These are phyloP conservation scores for Filobasidium wieringae DNA, from an alignment of 768 basidiomycete genomes.

Conservation along the genomic window DNA sequence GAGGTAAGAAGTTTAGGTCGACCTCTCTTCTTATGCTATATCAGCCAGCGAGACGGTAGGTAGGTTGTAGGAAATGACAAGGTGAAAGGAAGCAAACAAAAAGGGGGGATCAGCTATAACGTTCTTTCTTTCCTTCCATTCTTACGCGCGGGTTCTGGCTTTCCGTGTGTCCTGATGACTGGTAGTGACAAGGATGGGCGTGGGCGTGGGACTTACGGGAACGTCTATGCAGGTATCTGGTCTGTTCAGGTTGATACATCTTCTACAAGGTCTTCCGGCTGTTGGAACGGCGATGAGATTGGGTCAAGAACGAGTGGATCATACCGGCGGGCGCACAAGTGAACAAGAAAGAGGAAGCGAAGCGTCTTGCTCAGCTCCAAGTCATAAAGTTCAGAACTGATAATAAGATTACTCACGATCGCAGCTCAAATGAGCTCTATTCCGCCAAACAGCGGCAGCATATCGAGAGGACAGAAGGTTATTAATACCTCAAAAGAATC, in stretches of 20 bases:
- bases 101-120: no score
- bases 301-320: no score
- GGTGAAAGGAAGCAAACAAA: no score
- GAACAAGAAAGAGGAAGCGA: not conserved
- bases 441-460: not conserved
- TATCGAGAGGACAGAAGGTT: not conserved
- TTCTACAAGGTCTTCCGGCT: not conserved
- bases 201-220: not conserved
- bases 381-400: not conserved
- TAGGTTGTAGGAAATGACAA: not conserved
- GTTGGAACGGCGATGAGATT: not conserved
- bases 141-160: no score
- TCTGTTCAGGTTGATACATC: not conserved
- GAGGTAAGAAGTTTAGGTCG: constrained; percentile 2
- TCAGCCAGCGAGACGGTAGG: not conserved
- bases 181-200: not conserved
- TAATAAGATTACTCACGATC: not conserved
- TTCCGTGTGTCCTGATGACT: not conserved
- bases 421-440: constrained; percentile 9
- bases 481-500: not conserved
- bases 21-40: constrained; percentile 7
- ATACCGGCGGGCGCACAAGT: no score
- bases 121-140: no score
- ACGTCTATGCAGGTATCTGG: constrained; percentile 1
- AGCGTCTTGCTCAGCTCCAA: not conserved